A percentile compares a stretch with the other conserved stretches of the same genome.
Evolutionary conservation across 108 stramenopile genomes (phyloP).

Genomic region (Pseudonitzschia multiseries): DNA sequence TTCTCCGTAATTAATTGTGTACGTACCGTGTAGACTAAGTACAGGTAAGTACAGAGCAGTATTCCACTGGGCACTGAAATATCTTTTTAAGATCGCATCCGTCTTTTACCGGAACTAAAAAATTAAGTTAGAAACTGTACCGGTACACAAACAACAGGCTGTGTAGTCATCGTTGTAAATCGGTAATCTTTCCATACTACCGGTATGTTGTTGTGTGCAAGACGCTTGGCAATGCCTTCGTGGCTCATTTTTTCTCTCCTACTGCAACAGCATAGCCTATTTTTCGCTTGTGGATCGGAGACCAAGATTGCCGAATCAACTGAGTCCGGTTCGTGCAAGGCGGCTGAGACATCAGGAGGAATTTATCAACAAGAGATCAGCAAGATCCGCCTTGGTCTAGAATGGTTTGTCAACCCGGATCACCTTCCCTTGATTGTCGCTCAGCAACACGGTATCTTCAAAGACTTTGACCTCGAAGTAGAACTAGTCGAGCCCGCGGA

Average conservation of each 20-base stretch:
- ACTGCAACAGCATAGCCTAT: background rate
- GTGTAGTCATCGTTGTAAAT: too few relatives aligned
- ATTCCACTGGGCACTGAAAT: too few relatives aligned
- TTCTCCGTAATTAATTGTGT: too few relatives aligned
- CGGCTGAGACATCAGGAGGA: background rate
- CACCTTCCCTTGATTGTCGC: conserved; percentile 55
- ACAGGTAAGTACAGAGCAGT: too few relatives aligned
- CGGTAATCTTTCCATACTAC: too few relatives aligned
- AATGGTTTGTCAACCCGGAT: conserved; percentile 58
- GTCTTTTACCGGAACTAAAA: too few relatives aligned
- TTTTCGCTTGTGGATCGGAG: background rate
- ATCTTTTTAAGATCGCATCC: too few relatives aligned
- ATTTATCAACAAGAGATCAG: background rate
- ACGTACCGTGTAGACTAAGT: too few relatives aligned
- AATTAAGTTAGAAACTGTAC: too few relatives aligned
- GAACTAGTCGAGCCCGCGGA: conserved; percentile 49
- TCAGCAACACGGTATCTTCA: conserved; percentile 45
- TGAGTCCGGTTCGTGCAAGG: conserved; percentile 2
- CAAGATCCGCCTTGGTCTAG: conserved; percentile 41
- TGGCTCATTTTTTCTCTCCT: background rate
- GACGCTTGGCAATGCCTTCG: background rate
- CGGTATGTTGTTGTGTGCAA: background rate
- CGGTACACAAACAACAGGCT: too few relatives aligned
- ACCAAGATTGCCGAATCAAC: background rate
- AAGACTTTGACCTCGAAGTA: conserved; percentile 36